Evolutionary conservation across 2,329 filamentous ascomycete genomes (phyloP), one percentile per base, ranked within the genome.

Genomic region (Neopestalotiopsis sp.): DNA sequence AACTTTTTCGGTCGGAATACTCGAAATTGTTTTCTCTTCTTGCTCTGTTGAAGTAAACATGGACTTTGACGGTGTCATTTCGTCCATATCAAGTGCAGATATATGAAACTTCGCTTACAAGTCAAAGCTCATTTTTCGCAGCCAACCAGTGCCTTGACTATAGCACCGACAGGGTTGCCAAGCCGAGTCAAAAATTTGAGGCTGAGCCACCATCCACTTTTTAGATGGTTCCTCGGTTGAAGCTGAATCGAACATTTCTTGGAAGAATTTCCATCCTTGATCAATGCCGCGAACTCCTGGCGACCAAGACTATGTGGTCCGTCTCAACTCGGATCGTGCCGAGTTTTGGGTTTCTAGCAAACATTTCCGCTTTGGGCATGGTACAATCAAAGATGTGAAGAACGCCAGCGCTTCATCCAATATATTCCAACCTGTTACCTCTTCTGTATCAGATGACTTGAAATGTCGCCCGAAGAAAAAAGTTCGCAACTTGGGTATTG

Each of bases 331-430:
- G 60, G 60, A 30, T 40, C 60, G 30, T 10, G 7, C 62, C 62
- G 62, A 65, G 62, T 52, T 65, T 45, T 38, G 38, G 24, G 62
- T 28, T 65, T 65, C 24, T 38, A 65, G 62, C 62, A 65, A 52
- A 65, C 62, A 49, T 65, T 65, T 30, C 62, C 62, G 12, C n/a
- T n/a, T 62, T 62, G 10, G 60, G 60, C 4, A 62, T 62, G 34
- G 38, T 38, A 12, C n/a, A 7, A 5, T 24, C 17, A 17, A 42
- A 13, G 60, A 5, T n/a, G 6, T 40, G 4, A 14, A 5, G 14
- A 6, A 24, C 20, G 28, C 30, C 38, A 38, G 14, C 20, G 14
- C 60, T 40, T 38, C n/a, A 30, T 38, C 28, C 24, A 17, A 34
- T 40, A 6, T 28, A 6, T 28, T 3, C 24, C n/a, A n/a, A 58